Evolutionary conservation across 169 alveolate genomes (phyloP), one percentile per base, ranked within the genome.

Genomic region (Cyclospora cayetanensis): DNA sequence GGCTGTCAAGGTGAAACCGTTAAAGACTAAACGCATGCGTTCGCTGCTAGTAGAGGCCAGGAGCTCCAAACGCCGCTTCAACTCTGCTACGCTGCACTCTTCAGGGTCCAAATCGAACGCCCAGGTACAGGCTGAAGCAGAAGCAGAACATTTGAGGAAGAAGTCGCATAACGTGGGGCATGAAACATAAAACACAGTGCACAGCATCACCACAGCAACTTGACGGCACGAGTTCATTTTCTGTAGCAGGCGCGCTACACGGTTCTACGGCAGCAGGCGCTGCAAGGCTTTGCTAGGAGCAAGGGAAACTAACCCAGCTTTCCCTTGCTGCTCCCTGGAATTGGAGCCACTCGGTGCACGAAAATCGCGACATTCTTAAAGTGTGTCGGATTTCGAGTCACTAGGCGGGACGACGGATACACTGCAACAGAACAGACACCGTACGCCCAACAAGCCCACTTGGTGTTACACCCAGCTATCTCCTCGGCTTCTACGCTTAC

Each of bases 241-340:
- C n/a, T n/a, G n/a, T n/a, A n/a, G n/a, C n/a, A n/a, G n/a, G n/a
- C n/a, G 15, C 60, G 9, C 60, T 46, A 11, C 60, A 9, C 60
- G 60, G 15, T 46, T 9, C 60, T 46, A 11, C 60, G 60, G 15
- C 60, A 46, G 60, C 60, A 15, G 60, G n/a, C 60, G 9, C 15
- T 15, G 22, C 68, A 29, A n/a, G 68, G 68, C 15, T 53, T n/a
- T 53, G 34, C 85, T 74, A 7, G 55, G 55, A 46, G 15, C 15
- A 25, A 27, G 22, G 34, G 55, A 3, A 22, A 5, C 92, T 63
- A 74, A 91, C 94, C 89, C 31, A 91, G 77, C 43, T 65, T 77
- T 22, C 94, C 94, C 43, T 91, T 91, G 85, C 50, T 37, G 46
- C 91, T 91, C 52, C 94, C 94, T 27, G 94, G 94, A 0, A 91